Evolutionary conservation across 202 grass and related monocot genomes (phyloP).

Genomic region (Carex arenaria): DNA sequence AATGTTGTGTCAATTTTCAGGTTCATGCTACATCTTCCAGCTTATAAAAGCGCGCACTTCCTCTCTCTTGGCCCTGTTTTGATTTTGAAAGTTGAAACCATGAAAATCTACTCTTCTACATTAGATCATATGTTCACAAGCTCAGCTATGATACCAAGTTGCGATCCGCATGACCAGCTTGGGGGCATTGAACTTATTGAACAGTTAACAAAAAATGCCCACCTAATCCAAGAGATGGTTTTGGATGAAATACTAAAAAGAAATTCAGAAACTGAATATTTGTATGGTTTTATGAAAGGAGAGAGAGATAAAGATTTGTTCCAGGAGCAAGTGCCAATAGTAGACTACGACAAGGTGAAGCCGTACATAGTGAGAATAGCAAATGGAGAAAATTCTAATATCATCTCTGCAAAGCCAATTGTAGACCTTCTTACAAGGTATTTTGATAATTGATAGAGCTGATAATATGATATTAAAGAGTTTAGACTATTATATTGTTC

Average conservation of each 20-base stretch:
- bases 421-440: constrained; percentile 84
- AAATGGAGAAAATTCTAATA: constrained; percentile 50
- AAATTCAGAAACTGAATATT: constrained; percentile 57
- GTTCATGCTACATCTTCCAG: not conserved
- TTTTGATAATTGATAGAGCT: not conserved
- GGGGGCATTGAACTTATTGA: constrained; percentile 51
- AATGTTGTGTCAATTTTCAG: not conserved
- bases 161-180: constrained; percentile 47
- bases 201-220: constrained; percentile 52
- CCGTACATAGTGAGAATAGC: constrained; percentile 72
- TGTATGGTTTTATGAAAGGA: constrained; percentile 42
- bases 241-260: constrained; percentile 48
- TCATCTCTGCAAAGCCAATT: constrained; percentile 62
- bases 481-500: not conserved
- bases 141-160: constrained; percentile 29
- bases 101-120: not conserved
- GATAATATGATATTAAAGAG: not conserved
- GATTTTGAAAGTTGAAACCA: not conserved
- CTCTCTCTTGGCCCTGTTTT: not conserved
- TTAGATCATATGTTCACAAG: not conserved
- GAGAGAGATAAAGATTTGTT: constrained; percentile 21
- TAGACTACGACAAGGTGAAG: constrained; percentile 74
- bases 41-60: not conserved
- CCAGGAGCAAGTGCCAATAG: constrained; percentile 51
- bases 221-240: constrained; percentile 46